phyloP scores from a whole-genome alignment of 257 asterid genomes.

The Ophiorrhiza pumila region DNA sequence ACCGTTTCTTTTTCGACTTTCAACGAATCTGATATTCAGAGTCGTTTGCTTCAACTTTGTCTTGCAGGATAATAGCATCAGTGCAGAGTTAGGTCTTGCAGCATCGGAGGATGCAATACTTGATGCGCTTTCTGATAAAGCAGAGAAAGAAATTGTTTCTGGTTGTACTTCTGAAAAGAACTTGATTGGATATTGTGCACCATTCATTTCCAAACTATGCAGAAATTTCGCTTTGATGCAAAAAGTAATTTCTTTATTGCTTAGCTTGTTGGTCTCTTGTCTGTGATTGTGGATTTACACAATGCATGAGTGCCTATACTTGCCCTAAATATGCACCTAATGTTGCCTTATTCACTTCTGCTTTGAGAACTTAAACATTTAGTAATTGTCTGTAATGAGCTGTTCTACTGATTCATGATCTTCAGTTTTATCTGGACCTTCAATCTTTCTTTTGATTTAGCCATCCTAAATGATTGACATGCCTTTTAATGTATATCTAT shows the following conservation, averaged over 20 bases:
- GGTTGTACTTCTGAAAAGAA: slow-evolving; percentile 53
- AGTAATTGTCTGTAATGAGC: not conserved
- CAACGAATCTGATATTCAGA: not conserved
- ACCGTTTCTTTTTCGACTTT: not conserved
- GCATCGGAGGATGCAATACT: slow-evolving; percentile 91
- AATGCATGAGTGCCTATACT: not conserved
- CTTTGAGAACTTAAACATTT: not conserved
- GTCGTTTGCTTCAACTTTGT: not conserved
- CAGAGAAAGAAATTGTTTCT: slow-evolving; percentile 89
- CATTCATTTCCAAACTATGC: slow-evolving; percentile 72
- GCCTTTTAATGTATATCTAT: slow-evolving; percentile 22
- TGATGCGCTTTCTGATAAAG: slow-evolving; percentile 70
- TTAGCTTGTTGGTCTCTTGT: slow-evolving; percentile 9
- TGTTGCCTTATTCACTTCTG: not conserved
- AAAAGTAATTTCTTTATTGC: slow-evolving; percentile 55
- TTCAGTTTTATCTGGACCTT: not conserved
- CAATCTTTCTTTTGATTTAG: not conserved
- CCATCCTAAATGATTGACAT: slow-evolving; percentile 22
- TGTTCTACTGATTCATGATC: not conserved
- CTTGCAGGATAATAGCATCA: slow-evolving; percentile 65
- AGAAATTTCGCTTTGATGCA: slow-evolving; percentile 85
- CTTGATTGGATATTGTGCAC: slow-evolving; percentile 80
- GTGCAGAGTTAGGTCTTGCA: slow-evolving; percentile 85
- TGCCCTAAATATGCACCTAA: slow-evolving; percentile 5
- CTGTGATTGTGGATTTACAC: not conserved